phyloP scores from a whole-genome alignment of 2,329 filamentous ascomycete species.

The Pseudopithomyces chartarum region DNA sequence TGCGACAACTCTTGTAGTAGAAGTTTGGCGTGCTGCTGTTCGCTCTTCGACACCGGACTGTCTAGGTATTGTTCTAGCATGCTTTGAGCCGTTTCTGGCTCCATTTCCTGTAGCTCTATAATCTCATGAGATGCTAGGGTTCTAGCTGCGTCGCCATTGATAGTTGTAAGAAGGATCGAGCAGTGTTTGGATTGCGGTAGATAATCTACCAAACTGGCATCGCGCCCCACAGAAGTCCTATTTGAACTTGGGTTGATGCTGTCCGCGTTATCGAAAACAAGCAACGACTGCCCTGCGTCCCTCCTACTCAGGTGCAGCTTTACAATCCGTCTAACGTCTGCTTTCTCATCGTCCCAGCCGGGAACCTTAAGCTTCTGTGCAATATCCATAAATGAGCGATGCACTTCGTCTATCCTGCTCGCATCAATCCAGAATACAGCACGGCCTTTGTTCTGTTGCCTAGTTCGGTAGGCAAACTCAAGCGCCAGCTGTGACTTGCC shows the following conservation, averaged over 20 bases:
- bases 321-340: constrained; percentile 17
- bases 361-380: constrained; percentile 34
- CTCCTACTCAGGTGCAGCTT: constrained; percentile 14
- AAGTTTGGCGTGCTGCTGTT: constrained; percentile 16
- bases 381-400: constrained; percentile 39
- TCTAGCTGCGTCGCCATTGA: constrained; percentile 13
- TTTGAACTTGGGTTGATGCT: constrained; percentile 9
- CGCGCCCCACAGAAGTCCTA: constrained; percentile 6
- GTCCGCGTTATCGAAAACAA: constrained; percentile 37
- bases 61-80: constrained; percentile 23
- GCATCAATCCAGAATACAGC: constrained; percentile 50
- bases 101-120: constrained; percentile 18
- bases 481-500: constrained; percentile 72
- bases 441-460: neutral
- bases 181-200: constrained; percentile 21
- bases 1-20: constrained; percentile 21
- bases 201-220: constrained; percentile 21
- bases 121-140: constrained; percentile 21
- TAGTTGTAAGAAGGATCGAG: constrained; percentile 24
- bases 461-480: constrained; percentile 61
- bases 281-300: constrained; percentile 10
- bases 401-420: constrained; percentile 44
- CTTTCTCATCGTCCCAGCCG: constrained; percentile 15
- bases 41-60: constrained; percentile 6
- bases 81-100: constrained; percentile 17